These are phyloP conservation scores for Phytophthora colocasiae DNA, from an alignment of 352 stramenopile species.

Conservation along the genomic window DNA sequence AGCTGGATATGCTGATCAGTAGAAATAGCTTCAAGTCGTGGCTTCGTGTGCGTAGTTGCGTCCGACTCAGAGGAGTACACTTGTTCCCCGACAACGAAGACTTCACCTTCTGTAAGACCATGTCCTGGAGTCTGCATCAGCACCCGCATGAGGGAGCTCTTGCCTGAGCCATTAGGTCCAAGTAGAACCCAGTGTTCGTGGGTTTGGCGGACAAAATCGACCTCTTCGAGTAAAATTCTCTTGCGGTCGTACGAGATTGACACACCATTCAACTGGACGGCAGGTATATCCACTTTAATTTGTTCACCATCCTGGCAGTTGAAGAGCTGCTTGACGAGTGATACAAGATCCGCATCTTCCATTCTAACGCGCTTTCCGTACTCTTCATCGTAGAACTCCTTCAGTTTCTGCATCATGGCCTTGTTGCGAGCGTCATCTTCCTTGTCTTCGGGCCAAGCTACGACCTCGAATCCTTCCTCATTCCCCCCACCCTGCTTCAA, in stretches of 20 bases:
- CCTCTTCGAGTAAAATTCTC: slow-evolving; percentile 54
- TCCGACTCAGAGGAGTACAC: slow-evolving; percentile 7
- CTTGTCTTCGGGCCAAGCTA: slow-evolving; percentile 40
- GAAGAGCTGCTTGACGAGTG: slow-evolving; percentile 54
- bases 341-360: slow-evolving; percentile 38
- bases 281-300: slow-evolving; percentile 1
- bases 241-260: slow-evolving; percentile 66
- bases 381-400: slow-evolving; percentile 48
- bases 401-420: slow-evolving; percentile 45
- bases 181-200: slow-evolving; percentile 76
- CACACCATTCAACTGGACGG: slow-evolving; percentile 53
- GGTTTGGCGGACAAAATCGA: slow-evolving; percentile 58
- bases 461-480: slow-evolving; percentile 37
- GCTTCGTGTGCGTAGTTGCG: background rate
- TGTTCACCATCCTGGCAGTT: slow-evolving; percentile 9
- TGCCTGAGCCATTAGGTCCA: slow-evolving; percentile 77
- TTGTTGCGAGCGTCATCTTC: slow-evolving; percentile 40
- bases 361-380: slow-evolving; percentile 43
- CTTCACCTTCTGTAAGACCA: slow-evolving; percentile 50
- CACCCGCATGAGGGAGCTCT: slow-evolving; percentile 81
- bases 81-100: slow-evolving; percentile 44
- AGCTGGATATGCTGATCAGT: slow-evolving; percentile 92
- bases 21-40: slow-evolving; percentile 80
- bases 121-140: slow-evolving; percentile 69
- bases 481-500: slow-evolving; percentile 34